A percentile compares a stretch with the other conserved stretches of the same genome.
These are phyloP conservation scores for Trichoderma brevicompactum DNA, from an alignment of 2,329 filamentous ascomycete genomes.

Conservation along the genomic window DNA sequence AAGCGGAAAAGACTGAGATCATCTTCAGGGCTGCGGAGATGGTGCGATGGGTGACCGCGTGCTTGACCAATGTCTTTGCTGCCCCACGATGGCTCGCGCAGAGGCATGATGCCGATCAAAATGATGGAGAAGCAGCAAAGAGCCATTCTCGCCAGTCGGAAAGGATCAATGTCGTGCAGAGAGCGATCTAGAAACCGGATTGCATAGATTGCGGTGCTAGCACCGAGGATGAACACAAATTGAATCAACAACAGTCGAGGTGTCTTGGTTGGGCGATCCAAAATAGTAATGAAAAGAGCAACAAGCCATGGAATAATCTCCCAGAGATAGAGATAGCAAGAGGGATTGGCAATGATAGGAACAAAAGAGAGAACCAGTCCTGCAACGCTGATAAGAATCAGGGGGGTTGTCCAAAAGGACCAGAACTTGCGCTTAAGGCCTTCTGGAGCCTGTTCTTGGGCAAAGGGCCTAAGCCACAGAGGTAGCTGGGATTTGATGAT, in stretches of 20 bases:
- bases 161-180: constrained; percentile 32
- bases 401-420: constrained; percentile 46
- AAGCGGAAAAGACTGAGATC: constrained; percentile 80
- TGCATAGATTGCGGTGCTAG: constrained; percentile 40
- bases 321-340: constrained; percentile 38
- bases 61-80: constrained; percentile 40
- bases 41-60: constrained; percentile 37
- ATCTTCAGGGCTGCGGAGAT: constrained; percentile 75
- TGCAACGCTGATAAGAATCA: constrained; percentile 41
- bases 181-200: constrained; percentile 38
- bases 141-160: constrained; percentile 34
- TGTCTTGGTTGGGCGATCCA: constrained; percentile 48
- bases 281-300: constrained; percentile 43
- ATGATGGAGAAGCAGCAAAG: constrained; percentile 38
- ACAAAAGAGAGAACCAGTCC: constrained; percentile 44
- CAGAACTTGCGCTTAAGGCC: constrained; percentile 39
- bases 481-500: constrained; percentile 42
- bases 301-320: constrained; percentile 48
- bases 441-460: constrained; percentile 43
- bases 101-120: constrained; percentile 45
- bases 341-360: constrained; percentile 39
- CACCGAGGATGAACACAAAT: constrained; percentile 43
- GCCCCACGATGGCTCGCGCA: constrained; percentile 45
- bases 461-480: constrained; percentile 50
- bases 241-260: constrained; percentile 48